Percentiles rank a stretch among this genome's conserved stretches.
Conservation (phyloP, 176 grass and related monocot genomes). For the Pontederia paniculata region DNA sequence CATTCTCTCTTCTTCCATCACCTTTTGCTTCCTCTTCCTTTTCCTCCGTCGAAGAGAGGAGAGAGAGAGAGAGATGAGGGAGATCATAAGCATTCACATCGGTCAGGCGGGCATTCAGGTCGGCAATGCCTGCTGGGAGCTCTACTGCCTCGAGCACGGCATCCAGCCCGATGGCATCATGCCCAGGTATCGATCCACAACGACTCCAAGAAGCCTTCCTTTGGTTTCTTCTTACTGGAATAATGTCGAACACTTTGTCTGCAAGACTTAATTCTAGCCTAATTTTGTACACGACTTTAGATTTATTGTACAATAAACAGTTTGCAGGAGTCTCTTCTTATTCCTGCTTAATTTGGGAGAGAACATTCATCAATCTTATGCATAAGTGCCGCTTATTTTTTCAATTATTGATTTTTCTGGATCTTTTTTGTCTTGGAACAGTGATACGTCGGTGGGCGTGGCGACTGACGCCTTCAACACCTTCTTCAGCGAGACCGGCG, state of each 20-base stretch:
- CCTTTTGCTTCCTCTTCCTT: no score
- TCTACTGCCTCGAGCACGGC: slow-evolving; percentile 83
- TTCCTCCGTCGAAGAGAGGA: no score
- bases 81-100: slow-evolving; percentile 47
- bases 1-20: no score
- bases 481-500: slow-evolving; percentile 14
- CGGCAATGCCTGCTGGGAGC: slow-evolving; percentile 82
- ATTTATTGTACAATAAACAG: no score
- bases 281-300: no score
- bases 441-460: slow-evolving; percentile 6
- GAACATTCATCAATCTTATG: not conserved
- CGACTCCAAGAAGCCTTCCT: no score
- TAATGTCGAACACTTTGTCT: not conserved
- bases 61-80: slow-evolving; percentile 2
- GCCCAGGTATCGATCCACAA: not conserved
- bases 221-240: not conserved
- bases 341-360: not conserved
- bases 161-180: slow-evolving; percentile 42
- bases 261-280: not conserved
- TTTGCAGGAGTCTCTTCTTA: no score
- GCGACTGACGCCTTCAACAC: slow-evolving; percentile 14
- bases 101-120: slow-evolving; percentile 80
- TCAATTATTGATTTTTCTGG: not conserved
- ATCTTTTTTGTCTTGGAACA: not conserved
- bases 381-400: not conserved